Conservation (phyloP, 2,329 filamentous ascomycete genomes). For the Trichoderma sp. region DNA sequence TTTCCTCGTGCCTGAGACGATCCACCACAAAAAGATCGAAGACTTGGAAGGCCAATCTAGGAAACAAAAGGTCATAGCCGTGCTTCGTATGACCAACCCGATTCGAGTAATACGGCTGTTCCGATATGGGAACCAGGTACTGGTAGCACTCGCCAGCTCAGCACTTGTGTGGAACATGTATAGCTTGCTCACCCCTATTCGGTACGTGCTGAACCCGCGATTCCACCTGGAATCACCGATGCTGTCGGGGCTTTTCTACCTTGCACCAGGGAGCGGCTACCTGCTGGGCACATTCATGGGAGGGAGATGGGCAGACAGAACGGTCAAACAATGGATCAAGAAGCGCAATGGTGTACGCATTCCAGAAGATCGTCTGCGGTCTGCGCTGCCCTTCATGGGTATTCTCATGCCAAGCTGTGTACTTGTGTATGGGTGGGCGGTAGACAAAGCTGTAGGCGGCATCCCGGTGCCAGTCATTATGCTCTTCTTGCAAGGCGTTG, state of each 20-base stretch:
- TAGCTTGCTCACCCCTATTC: conserved; percentile 62
- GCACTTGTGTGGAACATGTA: conserved; percentile 75
- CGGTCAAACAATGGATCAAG: conserved; percentile 64
- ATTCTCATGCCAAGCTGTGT: conserved; percentile 62
- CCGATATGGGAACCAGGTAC: conserved; percentile 67
- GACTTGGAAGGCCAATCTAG: conserved; percentile 60
- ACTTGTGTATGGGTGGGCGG: conserved; percentile 60
- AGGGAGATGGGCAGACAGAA: conserved; percentile 69
- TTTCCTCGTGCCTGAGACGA: conserved; percentile 72
- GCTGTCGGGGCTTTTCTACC: conserved; percentile 70
- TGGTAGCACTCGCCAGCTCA: conserved; percentile 59
- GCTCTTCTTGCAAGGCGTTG: conserved; percentile 74
- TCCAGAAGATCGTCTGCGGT: conserved; percentile 68
- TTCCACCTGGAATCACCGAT: conserved; percentile 68
- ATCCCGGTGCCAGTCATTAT: conserved; percentile 66
- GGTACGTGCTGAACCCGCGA: conserved; percentile 73
- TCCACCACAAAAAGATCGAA: conserved; percentile 62
- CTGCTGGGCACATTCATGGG: conserved; percentile 69
- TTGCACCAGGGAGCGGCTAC: conserved; percentile 72
- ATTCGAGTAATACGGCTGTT: conserved; percentile 64
- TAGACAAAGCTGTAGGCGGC: conserved; percentile 53
- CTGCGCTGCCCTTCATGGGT: conserved; percentile 58
- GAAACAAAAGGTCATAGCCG: conserved; percentile 51
- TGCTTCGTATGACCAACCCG: conserved; percentile 68
- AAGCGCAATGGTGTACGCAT: conserved; percentile 61